Base-by-base conservation (phyloP, 2,329 filamentous ascomycete genomes). In the Calonectria ilicicola region DNA sequence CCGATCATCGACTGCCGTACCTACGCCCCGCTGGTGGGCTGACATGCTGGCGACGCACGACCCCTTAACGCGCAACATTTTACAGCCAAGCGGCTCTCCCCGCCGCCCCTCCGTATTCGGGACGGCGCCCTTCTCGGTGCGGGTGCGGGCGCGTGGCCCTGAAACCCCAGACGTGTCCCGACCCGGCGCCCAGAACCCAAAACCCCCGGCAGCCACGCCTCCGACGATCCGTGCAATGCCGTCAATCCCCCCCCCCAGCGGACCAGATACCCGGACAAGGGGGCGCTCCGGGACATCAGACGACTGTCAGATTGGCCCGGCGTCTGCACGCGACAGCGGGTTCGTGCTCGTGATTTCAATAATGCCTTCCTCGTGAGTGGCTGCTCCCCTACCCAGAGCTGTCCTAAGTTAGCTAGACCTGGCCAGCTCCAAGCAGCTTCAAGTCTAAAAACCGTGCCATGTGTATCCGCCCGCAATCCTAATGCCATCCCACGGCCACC, bases 21-120 rank as follows among this genome's bases (percentile, higher is more conserved):
- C 70, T 69, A 26, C 38, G 72, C 74, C 78, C 78, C 78, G 77
- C 78, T 80, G 73, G 73, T 79, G 78, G 77, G 72, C 77, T 79
- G 78, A 79, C 77, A 63, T 75, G 29, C 46, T 53, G 23, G 29
- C 38, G 62, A 62, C 68, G 32, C 62, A 32, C 38, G 40, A 47
- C 51, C 53, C 56, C 66, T 42, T 47, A 70, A 74, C 70, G 56
- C 32, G 60, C 47, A 56, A 63, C 63, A 67, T 44, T 26, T 40
- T 60, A 27, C 47, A 32, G 17, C 51, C 32, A 60, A 26, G 53
- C 65, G 65, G 44, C 51, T 49, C 71, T 58, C 65, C 49, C 70
- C 69, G 56, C 67, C 35, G 70, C 56, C 42, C 51, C 73, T 79
- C 77, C 77, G 77, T 78, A 78, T 78, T 78, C 71, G 70, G 44